These are phyloP conservation scores for Vigna angularis DNA, from an alignment of 306 rosid genomes.

Conservation along the genomic window DNA sequence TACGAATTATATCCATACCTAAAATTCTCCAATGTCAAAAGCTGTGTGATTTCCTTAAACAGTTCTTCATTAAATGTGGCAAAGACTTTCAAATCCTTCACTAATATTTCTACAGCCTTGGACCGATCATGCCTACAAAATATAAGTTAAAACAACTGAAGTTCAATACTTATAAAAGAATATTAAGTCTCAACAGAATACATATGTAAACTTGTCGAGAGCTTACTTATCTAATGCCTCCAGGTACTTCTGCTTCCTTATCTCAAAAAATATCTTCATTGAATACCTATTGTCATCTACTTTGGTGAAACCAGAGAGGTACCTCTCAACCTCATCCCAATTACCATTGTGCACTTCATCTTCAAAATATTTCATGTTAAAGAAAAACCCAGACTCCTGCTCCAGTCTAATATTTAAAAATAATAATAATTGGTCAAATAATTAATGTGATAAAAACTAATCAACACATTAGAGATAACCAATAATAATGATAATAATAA, in stretches of 20 bases:
- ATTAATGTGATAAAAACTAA: conserved; percentile 39
- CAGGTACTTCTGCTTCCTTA: conserved; percentile 97
- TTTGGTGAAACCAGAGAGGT: conserved; percentile 97
- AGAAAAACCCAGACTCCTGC: conserved; percentile 99
- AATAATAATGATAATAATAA: neutral
- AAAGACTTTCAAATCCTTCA: conserved; percentile 95
- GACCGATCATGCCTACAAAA: conserved; percentile 86
- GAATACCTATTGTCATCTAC: conserved; percentile 97
- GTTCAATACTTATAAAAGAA: neutral
- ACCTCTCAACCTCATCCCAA: conserved; percentile 98
- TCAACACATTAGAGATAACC: too few species aligned
- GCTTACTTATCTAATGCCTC: conserved; percentile 98
- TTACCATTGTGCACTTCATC: conserved; percentile 98
- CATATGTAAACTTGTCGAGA: conserved; percentile 33
- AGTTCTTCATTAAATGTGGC: conserved; percentile 95
- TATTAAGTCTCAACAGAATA: neutral
- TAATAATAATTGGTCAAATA: conserved; percentile 26
- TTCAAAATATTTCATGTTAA: conserved; percentile 96
- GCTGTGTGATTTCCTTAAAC: conserved; percentile 99
- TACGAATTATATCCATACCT: conserved; percentile 55
- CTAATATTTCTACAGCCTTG: conserved; percentile 94
- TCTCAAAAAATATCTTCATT: conserved; percentile 98
- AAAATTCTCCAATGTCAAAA: conserved; percentile 93
- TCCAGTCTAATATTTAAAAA: conserved; percentile 64
- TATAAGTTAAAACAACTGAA: conserved; percentile 21